phyloP scores from a whole-genome alignment of 768 basidiomycete species.

The Tricholoma bakamatsutake region DNA sequence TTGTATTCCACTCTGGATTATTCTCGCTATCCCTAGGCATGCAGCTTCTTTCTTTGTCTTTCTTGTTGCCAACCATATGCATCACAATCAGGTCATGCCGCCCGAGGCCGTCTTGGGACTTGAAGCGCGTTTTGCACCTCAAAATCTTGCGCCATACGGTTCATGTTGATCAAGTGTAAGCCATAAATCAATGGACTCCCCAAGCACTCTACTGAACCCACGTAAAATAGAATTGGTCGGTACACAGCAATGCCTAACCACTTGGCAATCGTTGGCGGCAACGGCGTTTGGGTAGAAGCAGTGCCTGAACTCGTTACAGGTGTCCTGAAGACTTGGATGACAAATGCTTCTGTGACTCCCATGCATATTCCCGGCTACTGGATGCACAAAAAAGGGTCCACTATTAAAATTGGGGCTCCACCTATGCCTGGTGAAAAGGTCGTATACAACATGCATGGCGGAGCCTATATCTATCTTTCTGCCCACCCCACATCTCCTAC shows the following conservation, averaged over 20 bases:
- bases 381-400: constrained; percentile 37
- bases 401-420: constrained; percentile 28
- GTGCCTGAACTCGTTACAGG: constrained; percentile 38
- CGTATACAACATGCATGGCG: constrained; percentile 60
- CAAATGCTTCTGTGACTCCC: constrained; percentile 31
- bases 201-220: neutral
- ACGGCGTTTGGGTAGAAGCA: constrained; percentile 45
- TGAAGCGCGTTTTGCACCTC: constrained; percentile 33
- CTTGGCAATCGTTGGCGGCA: constrained; percentile 35
- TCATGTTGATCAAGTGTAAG: constrained; percentile 21
- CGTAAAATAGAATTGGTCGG: constrained; percentile 28
- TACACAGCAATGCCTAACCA: constrained; percentile 29
- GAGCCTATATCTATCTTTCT: constrained; percentile 47
- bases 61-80: neutral
- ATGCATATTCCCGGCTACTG: constrained; percentile 53
- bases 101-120: constrained; percentile 40
- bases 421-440: constrained; percentile 49
- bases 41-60: neutral
- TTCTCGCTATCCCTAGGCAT: constrained; percentile 34
- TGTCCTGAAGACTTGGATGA: constrained; percentile 35
- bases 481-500: constrained; percentile 51
- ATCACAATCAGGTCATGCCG: constrained; percentile 30
- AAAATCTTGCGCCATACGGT: constrained; percentile 28
- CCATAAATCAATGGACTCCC: neutral
- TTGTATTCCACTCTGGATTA: constrained; percentile 42